Evolutionary conservation across 2,329 filamentous ascomycete genomes (phyloP), one percentile per base, ranked within the genome.

Genomic region (Trichoderma cornu-damae): DNA sequence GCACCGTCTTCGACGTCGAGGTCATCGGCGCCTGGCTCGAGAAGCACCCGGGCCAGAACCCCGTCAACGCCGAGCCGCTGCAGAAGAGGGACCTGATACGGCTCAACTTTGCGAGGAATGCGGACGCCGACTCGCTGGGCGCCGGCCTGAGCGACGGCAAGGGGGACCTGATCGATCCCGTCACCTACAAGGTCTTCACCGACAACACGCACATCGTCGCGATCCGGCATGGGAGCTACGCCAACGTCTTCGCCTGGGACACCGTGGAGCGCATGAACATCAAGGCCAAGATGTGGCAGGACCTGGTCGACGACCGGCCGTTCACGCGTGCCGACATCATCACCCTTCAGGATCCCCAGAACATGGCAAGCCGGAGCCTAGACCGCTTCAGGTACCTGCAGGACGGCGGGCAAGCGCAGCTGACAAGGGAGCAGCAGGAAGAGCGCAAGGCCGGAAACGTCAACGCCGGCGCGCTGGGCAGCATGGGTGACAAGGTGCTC

Each of bases 121-220:
- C 92, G 53, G 88, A 92, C 60, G 73, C 76, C 42, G 76, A 80
- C 63, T 74, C 75, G 2, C 73, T 77, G 38, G 74, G 78, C 40
- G 75, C 74, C 7, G 77, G 74, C 2, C 62, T 73, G 11, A 75
- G 75, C 61, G 80, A 84, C 61, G 80, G 77, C 14, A 78, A 80
- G 60, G 88, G 84, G 53, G 94, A 97, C 66, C 89, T 94, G 67
- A 90, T 97, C 61, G 94, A 99, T 67, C 95, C 94, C 0, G 93
- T 99, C 46, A 96, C 92, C 0, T 97, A 89, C 79, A 99, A 99
- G 72, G 89, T 96, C 40, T 90, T 99, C 67, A 99, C 94, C 46
- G 91, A 99, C 71, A 97, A 97, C 72, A 97, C 94, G 3, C 94
- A 97, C 72, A 90, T 99, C 59, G 90, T 97, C 44, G 93, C 92